Evolutionary conservation across 2,329 filamentous ascomycete species (phyloP), one percentile per base, ranked within the genome.

Genomic region (Hypoxylon sp.): DNA sequence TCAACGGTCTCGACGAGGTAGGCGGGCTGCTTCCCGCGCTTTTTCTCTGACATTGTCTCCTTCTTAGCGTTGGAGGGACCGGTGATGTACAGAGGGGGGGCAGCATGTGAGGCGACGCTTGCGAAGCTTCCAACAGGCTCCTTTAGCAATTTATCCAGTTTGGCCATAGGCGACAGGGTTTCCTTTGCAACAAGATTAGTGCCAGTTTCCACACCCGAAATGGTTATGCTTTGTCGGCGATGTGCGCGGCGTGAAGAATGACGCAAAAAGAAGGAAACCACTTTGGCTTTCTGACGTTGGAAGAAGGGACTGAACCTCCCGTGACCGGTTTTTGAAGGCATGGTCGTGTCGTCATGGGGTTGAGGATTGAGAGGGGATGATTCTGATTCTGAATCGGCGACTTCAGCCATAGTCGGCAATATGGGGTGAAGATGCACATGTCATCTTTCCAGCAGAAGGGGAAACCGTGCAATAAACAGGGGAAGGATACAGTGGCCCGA

Each of bases 61-160:
- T 35, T 13, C 32, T 17, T 19, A 6, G n/a, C 13, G n/a, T 37
- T 37, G 10, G 32, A 37, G 11, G 17, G 39, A n/a, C 39, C 8
- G 2, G 17, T 59, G 24, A 66, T 48, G 39, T 62, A 62, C 19
- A 67, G 8, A 15, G 64, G 64, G 3, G 64, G 64, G 0, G 58
- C 64, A 0, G 64, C 58, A 3, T 67, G 52, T 1, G 58, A 67
- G 13, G 24, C 17, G 4, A 32, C 52, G n/a, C 11, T 29, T 47
- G 54, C 5, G 19, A 52, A 54, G 6, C 62, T 64, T 44, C 63
- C 65, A 3, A 32, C 29, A 2, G 29, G 46, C 10, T 1, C 51
- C 39, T 65, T 60, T 53, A 62, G 54, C 50, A 62, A 62, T 42
- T 62, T 62, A 24, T 62, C 57, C 3, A 60, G 57, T 56, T 67